phyloP scores from a whole-genome alignment of 108 stramenopile species.

The Aurantiochytrium sp. region DNA sequence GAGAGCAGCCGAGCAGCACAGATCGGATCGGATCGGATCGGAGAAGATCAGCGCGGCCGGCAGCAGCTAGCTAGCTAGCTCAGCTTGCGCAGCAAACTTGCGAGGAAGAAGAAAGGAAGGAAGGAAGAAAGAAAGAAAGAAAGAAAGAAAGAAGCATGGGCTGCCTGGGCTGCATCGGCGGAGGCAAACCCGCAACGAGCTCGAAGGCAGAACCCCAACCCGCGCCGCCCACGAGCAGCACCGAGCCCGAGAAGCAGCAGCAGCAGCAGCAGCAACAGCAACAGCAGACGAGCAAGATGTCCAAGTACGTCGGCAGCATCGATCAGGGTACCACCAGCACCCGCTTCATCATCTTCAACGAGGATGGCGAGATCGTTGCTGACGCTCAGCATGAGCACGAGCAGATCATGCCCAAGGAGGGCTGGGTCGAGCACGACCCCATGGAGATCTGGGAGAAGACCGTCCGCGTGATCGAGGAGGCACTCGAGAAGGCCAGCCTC shows the following conservation, averaged over 20 bases:
- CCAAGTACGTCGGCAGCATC: constrained; percentile 67
- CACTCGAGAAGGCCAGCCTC: background rate
- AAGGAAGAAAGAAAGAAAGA: no score
- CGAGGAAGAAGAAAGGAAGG: background rate
- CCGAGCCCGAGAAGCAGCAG: no score
- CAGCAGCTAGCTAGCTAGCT: no score
- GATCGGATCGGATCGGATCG: no score
- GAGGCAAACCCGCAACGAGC: no score
- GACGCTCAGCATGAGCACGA: constrained; percentile 77
- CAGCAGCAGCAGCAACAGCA: background rate
- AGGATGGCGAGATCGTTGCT: constrained; percentile 60
- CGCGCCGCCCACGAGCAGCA: no score
- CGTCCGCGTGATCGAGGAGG: background rate
- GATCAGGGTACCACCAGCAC: constrained; percentile 94
- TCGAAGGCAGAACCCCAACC: no score
- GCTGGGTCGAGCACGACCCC: constrained; percentile 90
- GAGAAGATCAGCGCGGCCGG: no score
- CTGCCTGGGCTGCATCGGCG: no score
- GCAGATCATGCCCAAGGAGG: constrained; percentile 71
- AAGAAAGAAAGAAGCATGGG: no score
- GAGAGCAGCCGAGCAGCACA: no score
- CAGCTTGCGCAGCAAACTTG: no score
- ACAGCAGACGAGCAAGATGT: background rate
- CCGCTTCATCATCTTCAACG: constrained; percentile 75
- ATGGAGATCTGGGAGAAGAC: constrained; percentile 57